These are phyloP conservation scores for Ustulina deusta DNA, from an alignment of 2,329 filamentous ascomycete genomes.

Conservation along the genomic window DNA sequence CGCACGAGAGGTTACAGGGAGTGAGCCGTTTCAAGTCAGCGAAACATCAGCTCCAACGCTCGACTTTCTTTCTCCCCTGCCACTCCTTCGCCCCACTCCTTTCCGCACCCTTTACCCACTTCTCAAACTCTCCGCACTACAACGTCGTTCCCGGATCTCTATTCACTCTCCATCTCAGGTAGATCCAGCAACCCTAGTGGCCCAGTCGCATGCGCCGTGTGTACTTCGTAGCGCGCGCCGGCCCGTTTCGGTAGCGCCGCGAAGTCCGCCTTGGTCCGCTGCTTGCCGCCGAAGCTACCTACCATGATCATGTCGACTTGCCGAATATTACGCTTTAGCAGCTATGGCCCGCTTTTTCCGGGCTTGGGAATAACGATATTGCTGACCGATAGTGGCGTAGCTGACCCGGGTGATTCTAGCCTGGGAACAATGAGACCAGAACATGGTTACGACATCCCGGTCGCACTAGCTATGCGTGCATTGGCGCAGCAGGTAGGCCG, in stretches of 20 bases:
- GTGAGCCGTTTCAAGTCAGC: neutral
- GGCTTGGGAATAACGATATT: constrained; percentile 9
- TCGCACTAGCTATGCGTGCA: constrained; percentile 39
- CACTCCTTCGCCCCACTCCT: too few species aligned
- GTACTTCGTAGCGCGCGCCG: constrained; percentile 13
- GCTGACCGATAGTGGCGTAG: constrained; percentile 25
- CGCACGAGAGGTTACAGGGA: neutral
- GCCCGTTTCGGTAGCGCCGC: constrained; percentile 15
- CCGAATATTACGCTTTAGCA: constrained; percentile 6
- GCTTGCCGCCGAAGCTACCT: constrained; percentile 19
- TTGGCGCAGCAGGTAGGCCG: constrained; percentile 45
- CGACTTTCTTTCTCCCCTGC: too few species aligned
- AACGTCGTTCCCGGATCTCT: neutral
- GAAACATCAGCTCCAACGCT: neutral
- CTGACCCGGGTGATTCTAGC: constrained; percentile 12
- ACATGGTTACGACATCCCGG: constrained; percentile 24
- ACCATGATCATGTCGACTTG: constrained; percentile 24
- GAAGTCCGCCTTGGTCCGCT: constrained; percentile 25
- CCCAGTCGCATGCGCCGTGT: constrained; percentile 11
- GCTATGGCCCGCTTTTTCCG: neutral
- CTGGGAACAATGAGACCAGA: constrained; percentile 20
- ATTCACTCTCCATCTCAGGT: neutral
- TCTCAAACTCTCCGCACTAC: constrained; percentile 4
- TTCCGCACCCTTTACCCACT: too few species aligned
- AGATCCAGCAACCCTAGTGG: constrained; percentile 14